Evolutionary conservation across 2,329 filamentous ascomycete genomes (phyloP).

Genomic region (Fusarium liriodendri): DNA sequence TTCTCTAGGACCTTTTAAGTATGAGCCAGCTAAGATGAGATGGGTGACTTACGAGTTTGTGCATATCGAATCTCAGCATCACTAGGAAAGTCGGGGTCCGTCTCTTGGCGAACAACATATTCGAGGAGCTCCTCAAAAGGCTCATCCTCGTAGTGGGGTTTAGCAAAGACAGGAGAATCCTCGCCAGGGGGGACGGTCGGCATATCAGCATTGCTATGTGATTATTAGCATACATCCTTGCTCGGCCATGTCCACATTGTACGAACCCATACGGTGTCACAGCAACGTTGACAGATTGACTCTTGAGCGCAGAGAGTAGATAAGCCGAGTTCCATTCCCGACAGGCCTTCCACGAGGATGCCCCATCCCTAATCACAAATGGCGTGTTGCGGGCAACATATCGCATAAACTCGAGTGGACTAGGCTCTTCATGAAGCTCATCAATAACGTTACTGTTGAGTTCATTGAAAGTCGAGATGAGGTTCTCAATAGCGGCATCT

Average conservation of each 20-base stretch:
- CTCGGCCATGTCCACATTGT: neutral
- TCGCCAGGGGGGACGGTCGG: slow-evolving; percentile 45
- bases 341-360: slow-evolving; percentile 71
- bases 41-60: slow-evolving; percentile 72
- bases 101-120: slow-evolving; percentile 70
- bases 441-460: slow-evolving; percentile 73
- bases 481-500: slow-evolving; percentile 49
- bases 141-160: slow-evolving; percentile 76
- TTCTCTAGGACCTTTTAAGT: slow-evolving; percentile 67
- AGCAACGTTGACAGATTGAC: slow-evolving; percentile 76
- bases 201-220: slow-evolving; percentile 52
- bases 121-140: slow-evolving; percentile 71
- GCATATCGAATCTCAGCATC: slow-evolving; percentile 72
- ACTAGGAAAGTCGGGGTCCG: slow-evolving; percentile 44
- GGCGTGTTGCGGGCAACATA: slow-evolving; percentile 80
- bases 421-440: slow-evolving; percentile 73
- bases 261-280: slow-evolving; percentile 79
- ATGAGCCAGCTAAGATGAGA: neutral
- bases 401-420: slow-evolving; percentile 83
- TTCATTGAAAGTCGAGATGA: slow-evolving; percentile 79
- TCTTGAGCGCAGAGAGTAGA: slow-evolving; percentile 65
- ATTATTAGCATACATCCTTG: neutral
- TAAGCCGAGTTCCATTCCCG: slow-evolving; percentile 72
- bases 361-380: slow-evolving; percentile 76
- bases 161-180: slow-evolving; percentile 67